These are phyloP conservation scores for Codiaeum variegatum DNA, from an alignment of 441 rosid species.

Conservation along the genomic window DNA sequence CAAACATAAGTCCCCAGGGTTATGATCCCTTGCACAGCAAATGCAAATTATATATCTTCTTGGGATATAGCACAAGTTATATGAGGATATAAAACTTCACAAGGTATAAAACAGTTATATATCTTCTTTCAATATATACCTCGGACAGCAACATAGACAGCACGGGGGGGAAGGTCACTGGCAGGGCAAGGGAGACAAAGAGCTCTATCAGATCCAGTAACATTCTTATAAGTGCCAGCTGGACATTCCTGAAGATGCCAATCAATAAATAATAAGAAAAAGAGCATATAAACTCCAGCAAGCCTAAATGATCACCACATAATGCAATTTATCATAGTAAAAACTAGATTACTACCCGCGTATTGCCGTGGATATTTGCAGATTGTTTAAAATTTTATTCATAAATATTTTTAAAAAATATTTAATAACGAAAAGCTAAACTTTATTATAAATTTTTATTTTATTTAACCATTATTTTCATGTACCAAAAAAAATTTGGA, in stretches of 20 bases:
- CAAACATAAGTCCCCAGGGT: background rate
- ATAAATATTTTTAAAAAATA: too few species aligned
- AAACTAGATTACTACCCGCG: too few species aligned
- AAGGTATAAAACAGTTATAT: too few species aligned
- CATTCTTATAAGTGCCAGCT: slow-evolving; percentile 76
- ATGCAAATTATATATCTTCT: too few species aligned
- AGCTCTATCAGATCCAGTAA: slow-evolving; percentile 63
- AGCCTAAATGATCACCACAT: background rate
- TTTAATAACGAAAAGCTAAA: too few species aligned
- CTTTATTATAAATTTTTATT: too few species aligned
- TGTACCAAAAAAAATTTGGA: too few species aligned
- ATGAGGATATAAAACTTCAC: too few species aligned
- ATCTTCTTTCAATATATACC: slow-evolving; percentile 34
- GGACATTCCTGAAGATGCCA: slow-evolving; percentile 76
- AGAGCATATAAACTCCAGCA: slow-evolving; percentile 4
- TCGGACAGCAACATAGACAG: slow-evolving; percentile 54
- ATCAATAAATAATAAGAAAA: slow-evolving; percentile 7
- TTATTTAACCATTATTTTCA: too few species aligned
- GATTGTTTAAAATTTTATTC: too few species aligned
- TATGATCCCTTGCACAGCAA: background rate
- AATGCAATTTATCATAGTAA: background rate
- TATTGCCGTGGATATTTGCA: too few species aligned
- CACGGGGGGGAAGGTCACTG: slow-evolving; percentile 75
- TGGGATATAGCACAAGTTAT: too few species aligned
- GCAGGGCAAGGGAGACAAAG: slow-evolving; percentile 67